A percentile compares a stretch with the other conserved stretches of the same genome.
phyloP scores from a whole-genome alignment of 768 basidiomycete genomes.

The Infundibulicybe gibba region DNA sequence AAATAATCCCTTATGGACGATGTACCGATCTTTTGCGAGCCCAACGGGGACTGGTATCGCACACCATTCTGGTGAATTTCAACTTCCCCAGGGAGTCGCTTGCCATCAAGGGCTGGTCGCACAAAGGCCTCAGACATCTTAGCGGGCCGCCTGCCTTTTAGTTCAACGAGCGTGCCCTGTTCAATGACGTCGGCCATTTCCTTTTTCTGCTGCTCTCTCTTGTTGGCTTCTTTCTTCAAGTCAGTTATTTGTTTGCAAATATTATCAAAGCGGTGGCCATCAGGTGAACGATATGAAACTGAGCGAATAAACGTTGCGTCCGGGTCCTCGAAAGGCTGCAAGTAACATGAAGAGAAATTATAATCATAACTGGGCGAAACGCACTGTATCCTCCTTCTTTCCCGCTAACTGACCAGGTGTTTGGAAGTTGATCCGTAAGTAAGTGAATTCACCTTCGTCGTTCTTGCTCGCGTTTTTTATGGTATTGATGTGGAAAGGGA shows the following conservation, averaged over 20 bases:
- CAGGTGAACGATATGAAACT: conserved; percentile 88
- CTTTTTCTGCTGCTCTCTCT: conserved; percentile 95
- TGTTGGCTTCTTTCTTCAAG: conserved; percentile 94
- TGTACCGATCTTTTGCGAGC: conserved; percentile 88
- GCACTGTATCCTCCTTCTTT: conserved; percentile 96
- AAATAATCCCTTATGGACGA: conserved; percentile 5
- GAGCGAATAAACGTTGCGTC: conserved; percentile 96
- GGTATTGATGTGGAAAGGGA: conserved; percentile 97
- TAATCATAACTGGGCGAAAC: conserved; percentile 6
- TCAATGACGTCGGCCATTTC: conserved; percentile 98
- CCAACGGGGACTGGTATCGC: conserved; percentile 83
- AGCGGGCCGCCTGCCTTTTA: conserved; percentile 83
- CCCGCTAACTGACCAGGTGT: conserved; percentile 96
- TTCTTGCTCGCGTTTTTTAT: conserved; percentile 98
- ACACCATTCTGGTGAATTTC: conserved; percentile 98
- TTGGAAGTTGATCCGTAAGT: conserved; percentile 96
- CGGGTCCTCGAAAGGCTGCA: conserved; percentile 92
- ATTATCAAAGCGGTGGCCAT: conserved; percentile 84
- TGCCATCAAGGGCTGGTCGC: conserved; percentile 91
- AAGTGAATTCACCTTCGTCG: conserved; percentile 94
- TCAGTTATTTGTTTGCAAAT: conserved; percentile 92
- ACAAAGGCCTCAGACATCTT: conserved; percentile 92
- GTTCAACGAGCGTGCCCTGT: conserved; percentile 85
- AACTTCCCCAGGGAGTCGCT: conserved; percentile 93
- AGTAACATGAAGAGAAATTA: conserved; percentile 3